Percentiles rank a stretch among this genome's conserved stretches.
Evolutionary conservation across 2,329 filamentous ascomycete species (phyloP).

Genomic region (Furcasterigmium sp.): DNA sequence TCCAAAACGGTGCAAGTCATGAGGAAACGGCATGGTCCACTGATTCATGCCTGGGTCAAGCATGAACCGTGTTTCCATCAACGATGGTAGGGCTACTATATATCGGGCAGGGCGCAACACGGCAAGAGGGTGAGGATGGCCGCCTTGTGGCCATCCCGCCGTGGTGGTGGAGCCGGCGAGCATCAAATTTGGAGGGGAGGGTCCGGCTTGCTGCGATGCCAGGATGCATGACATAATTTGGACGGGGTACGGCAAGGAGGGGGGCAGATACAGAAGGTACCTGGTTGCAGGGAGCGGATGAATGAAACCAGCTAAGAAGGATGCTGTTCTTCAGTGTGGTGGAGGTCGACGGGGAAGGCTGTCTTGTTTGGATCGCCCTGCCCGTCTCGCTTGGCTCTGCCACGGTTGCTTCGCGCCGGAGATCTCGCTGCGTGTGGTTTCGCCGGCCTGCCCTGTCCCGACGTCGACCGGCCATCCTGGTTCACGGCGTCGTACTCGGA

Average conservation of each 20-base stretch:
- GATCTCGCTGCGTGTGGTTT: too few relatives aligned
- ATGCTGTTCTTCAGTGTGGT: too few relatives aligned
- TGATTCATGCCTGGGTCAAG: constrained; percentile 7
- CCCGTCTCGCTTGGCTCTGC: too few relatives aligned
- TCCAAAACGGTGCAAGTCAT: too few relatives aligned
- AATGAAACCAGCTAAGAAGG: constrained; percentile 11
- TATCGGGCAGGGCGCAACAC: constrained; percentile 5
- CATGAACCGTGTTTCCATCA: constrained; percentile 10
- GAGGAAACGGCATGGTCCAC: constrained; percentile 8
- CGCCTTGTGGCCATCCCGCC: constrained; percentile 7
- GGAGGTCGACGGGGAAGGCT: too few relatives aligned
- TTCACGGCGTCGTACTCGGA: background rate
- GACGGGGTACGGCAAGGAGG: constrained; percentile 12
- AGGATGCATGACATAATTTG: constrained; percentile 42
- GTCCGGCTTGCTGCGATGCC: constrained; percentile 23
- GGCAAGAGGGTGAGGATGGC: constrained; percentile 9
- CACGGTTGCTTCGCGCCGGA: too few relatives aligned
- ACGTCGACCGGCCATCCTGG: too few relatives aligned
- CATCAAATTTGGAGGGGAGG: constrained; percentile 26
- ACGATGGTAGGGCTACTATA: constrained; percentile 10
- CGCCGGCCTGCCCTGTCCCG: too few relatives aligned
- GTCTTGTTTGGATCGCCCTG: too few relatives aligned
- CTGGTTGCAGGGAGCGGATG: constrained; percentile 12
- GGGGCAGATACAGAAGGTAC: constrained; percentile 6
- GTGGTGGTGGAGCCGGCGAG: constrained; percentile 13